Evolutionary conservation across 805 yeast genomes (phyloP).

Genomic region (Torulaspora indica): DNA sequence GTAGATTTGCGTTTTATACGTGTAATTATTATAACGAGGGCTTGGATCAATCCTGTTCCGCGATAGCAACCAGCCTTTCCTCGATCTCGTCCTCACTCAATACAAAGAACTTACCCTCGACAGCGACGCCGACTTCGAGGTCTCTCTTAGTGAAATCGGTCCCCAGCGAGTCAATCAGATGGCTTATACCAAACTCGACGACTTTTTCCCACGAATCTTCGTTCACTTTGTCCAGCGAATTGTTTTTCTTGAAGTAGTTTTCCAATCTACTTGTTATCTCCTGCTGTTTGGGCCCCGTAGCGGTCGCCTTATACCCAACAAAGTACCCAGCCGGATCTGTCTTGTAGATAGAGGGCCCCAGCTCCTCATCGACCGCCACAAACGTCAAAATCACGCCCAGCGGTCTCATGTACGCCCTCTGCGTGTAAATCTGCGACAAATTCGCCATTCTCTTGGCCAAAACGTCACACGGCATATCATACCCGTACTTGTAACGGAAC

Average conservation of each 20-base stretch:
- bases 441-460: slow-evolving; percentile 94
- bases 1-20: slow-evolving; percentile 2
- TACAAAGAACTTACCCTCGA: slow-evolving; percentile 62
- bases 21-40: background rate
- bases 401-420: slow-evolving; percentile 98
- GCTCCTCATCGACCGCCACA: slow-evolving; percentile 80
- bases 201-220: slow-evolving; percentile 82
- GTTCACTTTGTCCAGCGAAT: slow-evolving; percentile 20
- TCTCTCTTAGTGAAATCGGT: slow-evolving; percentile 94
- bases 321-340: slow-evolving; percentile 97
- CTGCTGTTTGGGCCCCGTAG: slow-evolving; percentile 97
- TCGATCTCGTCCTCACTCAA: slow-evolving; percentile 86
- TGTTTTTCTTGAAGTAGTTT: slow-evolving; percentile 74
- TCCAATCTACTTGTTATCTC: slow-evolving; percentile 88
- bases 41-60: slow-evolving; percentile 76
- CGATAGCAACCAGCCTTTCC: slow-evolving; percentile 87
- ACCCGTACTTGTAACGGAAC: slow-evolving; percentile 89
- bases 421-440: slow-evolving; percentile 91
- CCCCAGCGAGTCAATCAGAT: slow-evolving; percentile 79
- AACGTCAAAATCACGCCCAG: slow-evolving; percentile 90
- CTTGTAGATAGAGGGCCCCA: slow-evolving; percentile 85
- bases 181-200: slow-evolving; percentile 83
- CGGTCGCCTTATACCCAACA: slow-evolving; percentile 83
- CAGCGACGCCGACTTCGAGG: slow-evolving; percentile 87
- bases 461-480: slow-evolving; percentile 93